Conservation (phyloP, 192 early-diverging fungal genomes). For the Coemansia interrupta region DNA sequence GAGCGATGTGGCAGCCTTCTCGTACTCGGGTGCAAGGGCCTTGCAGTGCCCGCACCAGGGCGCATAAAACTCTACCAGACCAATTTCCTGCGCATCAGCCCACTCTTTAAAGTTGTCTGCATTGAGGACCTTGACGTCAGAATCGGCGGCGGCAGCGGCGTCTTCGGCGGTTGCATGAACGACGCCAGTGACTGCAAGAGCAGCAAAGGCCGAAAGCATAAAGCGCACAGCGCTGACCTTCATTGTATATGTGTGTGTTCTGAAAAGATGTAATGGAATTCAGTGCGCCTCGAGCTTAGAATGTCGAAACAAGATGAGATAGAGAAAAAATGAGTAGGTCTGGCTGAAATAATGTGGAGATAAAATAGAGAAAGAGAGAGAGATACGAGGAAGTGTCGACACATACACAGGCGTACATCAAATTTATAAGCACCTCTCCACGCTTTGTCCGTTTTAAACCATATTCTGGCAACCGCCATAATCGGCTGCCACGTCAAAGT, state of each 20-base stretch:
- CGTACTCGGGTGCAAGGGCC: constrained; percentile 89
- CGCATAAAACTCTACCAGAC: constrained; percentile 92
- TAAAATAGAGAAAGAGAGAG: too few relatives aligned
- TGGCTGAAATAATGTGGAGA: neutral
- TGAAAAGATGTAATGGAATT: constrained; percentile 1
- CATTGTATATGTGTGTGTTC: constrained; percentile 22
- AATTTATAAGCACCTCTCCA: neutral
- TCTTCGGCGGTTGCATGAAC: constrained; percentile 9
- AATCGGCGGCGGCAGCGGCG: constrained; percentile 14
- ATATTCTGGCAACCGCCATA: neutral
- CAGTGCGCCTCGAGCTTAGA: constrained; percentile 1
- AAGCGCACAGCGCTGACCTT: constrained; percentile 50
- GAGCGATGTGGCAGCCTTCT: constrained; percentile 81
- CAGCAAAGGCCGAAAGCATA: constrained; percentile 45
- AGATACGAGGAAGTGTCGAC: too few relatives aligned
- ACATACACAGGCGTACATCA: neutral
- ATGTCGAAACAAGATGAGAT: constrained; percentile 3
- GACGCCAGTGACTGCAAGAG: constrained; percentile 30
- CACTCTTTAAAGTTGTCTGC: constrained; percentile 62
- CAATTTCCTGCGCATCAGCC: constrained; percentile 62
- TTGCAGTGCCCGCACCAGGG: constrained; percentile 99
- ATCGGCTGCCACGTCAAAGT: constrained; percentile 26
- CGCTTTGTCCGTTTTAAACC: too few relatives aligned
- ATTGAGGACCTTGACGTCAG: constrained; percentile 58
- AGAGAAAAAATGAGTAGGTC: constrained; percentile 3